Conservation (phyloP, 768 basidiomycete genomes). For the Leucosporidium scottii region DNA sequence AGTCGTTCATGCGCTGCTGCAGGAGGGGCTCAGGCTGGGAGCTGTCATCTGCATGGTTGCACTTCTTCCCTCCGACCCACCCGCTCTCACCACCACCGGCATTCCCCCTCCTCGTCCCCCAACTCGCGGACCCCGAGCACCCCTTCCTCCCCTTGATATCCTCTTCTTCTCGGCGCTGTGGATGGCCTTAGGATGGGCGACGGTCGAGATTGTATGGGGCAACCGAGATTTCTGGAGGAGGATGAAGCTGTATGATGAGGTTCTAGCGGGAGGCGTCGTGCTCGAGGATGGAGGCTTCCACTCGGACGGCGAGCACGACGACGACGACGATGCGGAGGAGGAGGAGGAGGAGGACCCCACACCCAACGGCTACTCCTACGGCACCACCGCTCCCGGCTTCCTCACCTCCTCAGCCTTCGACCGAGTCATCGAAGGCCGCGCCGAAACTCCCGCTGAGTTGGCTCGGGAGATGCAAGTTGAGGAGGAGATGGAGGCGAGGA, state of each 20-base stretch:
- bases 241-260: constrained; percentile 26
- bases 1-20: constrained; percentile 27
- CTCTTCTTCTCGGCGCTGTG: constrained; percentile 35
- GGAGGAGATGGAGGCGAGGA: constrained; percentile 13
- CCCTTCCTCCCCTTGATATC: constrained; percentile 31
- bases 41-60: constrained; percentile 27
- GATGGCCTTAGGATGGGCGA: constrained; percentile 33
- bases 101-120: neutral
- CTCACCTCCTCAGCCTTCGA: neutral
- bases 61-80: constrained; percentile 17
- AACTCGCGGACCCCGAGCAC: neutral
- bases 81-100: neutral
- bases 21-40: constrained; percentile 32
- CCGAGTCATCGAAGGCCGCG: neutral
- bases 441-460: neutral
- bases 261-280: neutral
- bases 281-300: neutral
- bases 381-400: neutral
- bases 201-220: constrained; percentile 32
- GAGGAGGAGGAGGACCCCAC: neutral
- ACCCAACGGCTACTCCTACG: neutral
- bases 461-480: constrained; percentile 3
- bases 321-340: neutral
- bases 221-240: constrained; percentile 17
- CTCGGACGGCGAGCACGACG: neutral